These are phyloP conservation scores for Avicennia marina DNA, from an alignment of 257 asterid species.

Conservation along the genomic window DNA sequence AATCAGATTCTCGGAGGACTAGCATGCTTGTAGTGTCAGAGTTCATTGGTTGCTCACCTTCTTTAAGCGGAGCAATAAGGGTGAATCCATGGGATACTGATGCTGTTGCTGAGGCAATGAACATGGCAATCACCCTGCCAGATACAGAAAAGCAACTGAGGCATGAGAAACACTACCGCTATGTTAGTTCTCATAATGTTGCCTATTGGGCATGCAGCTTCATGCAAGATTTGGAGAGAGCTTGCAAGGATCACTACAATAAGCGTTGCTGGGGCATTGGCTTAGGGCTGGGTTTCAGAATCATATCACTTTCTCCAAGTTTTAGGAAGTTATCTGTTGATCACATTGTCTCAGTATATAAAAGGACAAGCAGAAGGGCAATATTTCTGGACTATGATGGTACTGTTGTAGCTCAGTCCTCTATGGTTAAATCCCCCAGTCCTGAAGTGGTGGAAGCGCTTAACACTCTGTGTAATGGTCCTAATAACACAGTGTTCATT, in stretches of 20 bases:
- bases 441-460: slow-evolving; percentile 54
- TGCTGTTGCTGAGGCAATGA: slow-evolving; percentile 70
- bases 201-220: slow-evolving; percentile 82
- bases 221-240: slow-evolving; percentile 79
- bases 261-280: slow-evolving; percentile 80
- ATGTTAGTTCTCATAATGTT: slow-evolving; percentile 66
- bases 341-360: slow-evolving; percentile 58
- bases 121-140: slow-evolving; percentile 64
- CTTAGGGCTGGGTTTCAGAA: slow-evolving; percentile 80
- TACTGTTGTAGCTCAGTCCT: slow-evolving; percentile 72
- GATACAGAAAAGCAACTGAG: slow-evolving; percentile 69
- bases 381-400: slow-evolving; percentile 86
- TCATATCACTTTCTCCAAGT: slow-evolving; percentile 75
- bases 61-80: slow-evolving; percentile 83
- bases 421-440: slow-evolving; percentile 62
- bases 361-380: slow-evolving; percentile 58
- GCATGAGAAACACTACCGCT: slow-evolving; percentile 81
- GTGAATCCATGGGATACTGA: slow-evolving; percentile 82
- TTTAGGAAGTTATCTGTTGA: slow-evolving; percentile 62
- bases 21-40: slow-evolving; percentile 74
- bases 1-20: not conserved
- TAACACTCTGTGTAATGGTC: slow-evolving; percentile 59
- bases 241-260: slow-evolving; percentile 71
- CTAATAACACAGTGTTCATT: slow-evolving; percentile 52
- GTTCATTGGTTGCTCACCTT: slow-evolving; percentile 83